Evolutionary conservation across 805 yeast species (phyloP).

Genomic region (Saccharomycopsis olivae): DNA sequence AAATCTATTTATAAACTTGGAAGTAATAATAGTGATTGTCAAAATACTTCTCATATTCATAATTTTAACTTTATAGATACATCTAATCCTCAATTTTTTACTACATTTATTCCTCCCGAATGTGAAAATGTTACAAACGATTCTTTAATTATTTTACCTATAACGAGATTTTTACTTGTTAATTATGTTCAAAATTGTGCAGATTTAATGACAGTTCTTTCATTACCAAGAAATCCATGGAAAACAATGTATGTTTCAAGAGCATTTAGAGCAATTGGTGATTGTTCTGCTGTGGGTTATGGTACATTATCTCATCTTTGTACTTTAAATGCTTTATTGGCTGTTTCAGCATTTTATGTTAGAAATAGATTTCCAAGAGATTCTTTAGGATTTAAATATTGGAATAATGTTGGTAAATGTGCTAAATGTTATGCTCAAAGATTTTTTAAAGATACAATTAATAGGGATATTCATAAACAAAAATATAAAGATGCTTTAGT

Average conservation of each 20-base stretch:
- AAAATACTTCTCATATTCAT: not conserved
- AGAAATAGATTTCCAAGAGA: conserved; percentile 63
- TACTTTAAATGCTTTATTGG: conserved; percentile 63
- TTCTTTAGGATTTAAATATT: conserved; percentile 31
- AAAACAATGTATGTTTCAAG: conserved; percentile 76
- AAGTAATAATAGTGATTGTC: not conserved
- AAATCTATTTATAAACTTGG: not conserved
- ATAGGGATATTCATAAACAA: conserved; percentile 40
- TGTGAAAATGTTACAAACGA: conserved; percentile 1
- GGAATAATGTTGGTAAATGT: conserved; percentile 4
- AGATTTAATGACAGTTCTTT: conserved; percentile 64
- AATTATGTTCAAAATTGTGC: conserved; percentile 71
- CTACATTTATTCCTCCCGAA: not conserved
- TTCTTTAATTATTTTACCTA: conserved; percentile 41
- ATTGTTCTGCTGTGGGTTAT: conserved; percentile 58
- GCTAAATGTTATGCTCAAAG: conserved; percentile 2
- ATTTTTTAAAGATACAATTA: conserved; percentile 24
- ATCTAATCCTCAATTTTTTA: not conserved
- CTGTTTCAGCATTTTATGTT: conserved; percentile 72
- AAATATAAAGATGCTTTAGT: conserved; percentile 73
- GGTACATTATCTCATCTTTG: conserved; percentile 74
- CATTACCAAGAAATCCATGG: conserved; percentile 64
- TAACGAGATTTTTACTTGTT: conserved; percentile 60
- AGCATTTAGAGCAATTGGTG: conserved; percentile 76
- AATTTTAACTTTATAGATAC: no score